Conservation (phyloP, 768 basidiomycete species). For the Russula griseocarnosa region DNA sequence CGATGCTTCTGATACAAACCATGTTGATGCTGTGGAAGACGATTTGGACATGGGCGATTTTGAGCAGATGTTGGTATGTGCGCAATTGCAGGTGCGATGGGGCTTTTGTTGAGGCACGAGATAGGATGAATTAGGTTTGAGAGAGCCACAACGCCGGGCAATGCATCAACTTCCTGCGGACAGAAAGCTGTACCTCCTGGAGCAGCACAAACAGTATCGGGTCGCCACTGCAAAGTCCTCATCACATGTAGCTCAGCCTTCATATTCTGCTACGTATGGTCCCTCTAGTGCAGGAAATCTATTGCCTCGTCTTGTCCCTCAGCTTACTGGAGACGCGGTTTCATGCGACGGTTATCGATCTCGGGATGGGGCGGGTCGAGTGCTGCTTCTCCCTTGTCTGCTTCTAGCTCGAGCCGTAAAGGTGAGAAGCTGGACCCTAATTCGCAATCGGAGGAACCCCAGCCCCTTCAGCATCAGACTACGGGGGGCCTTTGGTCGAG, state of each 20-base stretch:
- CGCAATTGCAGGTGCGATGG: neutral
- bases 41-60: conserved; percentile 49
- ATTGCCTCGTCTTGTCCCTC: conserved; percentile 66
- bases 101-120: conserved; percentile 17
- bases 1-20: conserved; percentile 33
- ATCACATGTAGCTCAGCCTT: conserved; percentile 34
- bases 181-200: conserved; percentile 64
- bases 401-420: conserved; percentile 36
- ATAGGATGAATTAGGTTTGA: conserved; percentile 72
- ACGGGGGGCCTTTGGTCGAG: conserved; percentile 74
- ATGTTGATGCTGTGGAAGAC: conserved; percentile 32
- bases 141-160: conserved; percentile 58
- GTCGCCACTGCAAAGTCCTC: conserved; percentile 34
- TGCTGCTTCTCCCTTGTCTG: conserved; percentile 38
- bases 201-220: conserved; percentile 48
- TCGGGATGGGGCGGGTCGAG: conserved; percentile 51
- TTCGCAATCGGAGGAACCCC: conserved; percentile 9
- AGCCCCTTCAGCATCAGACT: conserved; percentile 53
- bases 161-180: conserved; percentile 60
- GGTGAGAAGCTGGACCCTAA: conserved; percentile 39
- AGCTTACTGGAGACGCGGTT: conserved; percentile 66
- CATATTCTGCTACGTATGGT: conserved; percentile 51
- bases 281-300: conserved; percentile 54
- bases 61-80: conserved; percentile 65
- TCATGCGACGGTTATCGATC: conserved; percentile 66